Conservation (phyloP, 176 grass and related monocot species). For the Phoenix dactylifera region DNA sequence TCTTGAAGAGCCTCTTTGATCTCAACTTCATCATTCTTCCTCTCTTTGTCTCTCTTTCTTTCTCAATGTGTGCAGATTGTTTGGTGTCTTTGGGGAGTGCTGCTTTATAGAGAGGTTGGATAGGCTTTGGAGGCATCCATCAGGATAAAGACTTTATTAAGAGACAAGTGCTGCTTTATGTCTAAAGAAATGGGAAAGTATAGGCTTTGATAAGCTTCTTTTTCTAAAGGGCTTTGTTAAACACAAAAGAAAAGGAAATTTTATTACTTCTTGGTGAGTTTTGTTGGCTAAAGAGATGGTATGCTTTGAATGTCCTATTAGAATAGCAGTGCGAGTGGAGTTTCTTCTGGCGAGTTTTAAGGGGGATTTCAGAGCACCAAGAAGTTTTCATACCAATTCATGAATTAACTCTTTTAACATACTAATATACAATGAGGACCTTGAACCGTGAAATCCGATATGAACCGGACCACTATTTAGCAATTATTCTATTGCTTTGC, state of each 20-base stretch:
- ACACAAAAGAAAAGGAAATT: background rate
- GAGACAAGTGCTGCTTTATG: conserved; percentile 10
- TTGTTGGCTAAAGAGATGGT: background rate
- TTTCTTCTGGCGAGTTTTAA: background rate
- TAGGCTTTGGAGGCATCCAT: conserved; percentile 75
- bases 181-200: conserved; percentile 29
- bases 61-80: conserved; percentile 10
- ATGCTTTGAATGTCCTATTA: background rate
- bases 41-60: background rate
- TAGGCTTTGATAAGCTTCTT: background rate
- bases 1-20: conserved; percentile 94
- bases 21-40: conserved; percentile 64
- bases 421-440: no score
- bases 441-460: no score
- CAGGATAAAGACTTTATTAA: conserved; percentile 31
- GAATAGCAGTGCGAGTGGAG: background rate
- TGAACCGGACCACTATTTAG: no score
- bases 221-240: background rate
- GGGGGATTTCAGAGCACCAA: background rate
- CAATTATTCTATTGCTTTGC: no score
- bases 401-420: no score
- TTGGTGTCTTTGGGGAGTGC: conserved; percentile 2
- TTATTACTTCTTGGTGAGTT: background rate
- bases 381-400: no score
- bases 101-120: conserved; percentile 31